A percentile compares a stretch with the other conserved stretches of the same genome.
phyloP scores from a whole-genome alignment of 2,329 filamentous ascomycete species.

The Taxawa tesnikishii region DNA sequence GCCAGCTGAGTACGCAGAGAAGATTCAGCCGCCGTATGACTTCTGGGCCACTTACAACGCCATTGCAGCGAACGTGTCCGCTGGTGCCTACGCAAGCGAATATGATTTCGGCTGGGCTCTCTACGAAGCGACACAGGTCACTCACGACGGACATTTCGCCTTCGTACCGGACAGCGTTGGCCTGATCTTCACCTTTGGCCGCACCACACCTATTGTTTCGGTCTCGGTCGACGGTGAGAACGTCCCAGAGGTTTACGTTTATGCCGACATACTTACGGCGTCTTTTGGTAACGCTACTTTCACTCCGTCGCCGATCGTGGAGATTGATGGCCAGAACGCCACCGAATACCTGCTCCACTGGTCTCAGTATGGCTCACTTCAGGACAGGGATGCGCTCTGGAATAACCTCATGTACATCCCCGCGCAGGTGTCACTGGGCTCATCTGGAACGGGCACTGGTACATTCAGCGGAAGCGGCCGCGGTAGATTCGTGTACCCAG shows the following conservation, averaged over 20 bases:
- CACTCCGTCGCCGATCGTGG: conserved; percentile 35
- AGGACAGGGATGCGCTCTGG: conserved; percentile 47
- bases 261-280: conserved; percentile 32
- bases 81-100: conserved; percentile 25
- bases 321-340: conserved; percentile 47
- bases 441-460: conserved; percentile 26
- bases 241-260: conserved; percentile 45
- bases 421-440: conserved; percentile 28
- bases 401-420: conserved; percentile 36
- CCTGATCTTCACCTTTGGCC: conserved; percentile 37
- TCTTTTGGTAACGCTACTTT: conserved; percentile 27
- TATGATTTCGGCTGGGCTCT: conserved; percentile 39
- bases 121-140: conserved; percentile 37
- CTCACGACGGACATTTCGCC: conserved; percentile 54
- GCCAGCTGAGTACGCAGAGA: conserved; percentile 31
- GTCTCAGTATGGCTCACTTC: conserved; percentile 34
- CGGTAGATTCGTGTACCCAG: conserved; percentile 31
- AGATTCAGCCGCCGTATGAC: conserved; percentile 31
- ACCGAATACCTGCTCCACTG: conserved; percentile 36
- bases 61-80: conserved; percentile 26
- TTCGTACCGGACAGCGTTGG: conserved; percentile 43
- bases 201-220: conserved; percentile 42
- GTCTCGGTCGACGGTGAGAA: conserved; percentile 48
- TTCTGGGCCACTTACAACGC: conserved; percentile 25
- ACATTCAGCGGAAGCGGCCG: conserved; percentile 32